Percentiles rank a stretch among this genome's conserved stretches.
Evolutionary conservation across 2,329 filamentous ascomycete species (phyloP).

Genomic region (Fusarium nurragi): DNA sequence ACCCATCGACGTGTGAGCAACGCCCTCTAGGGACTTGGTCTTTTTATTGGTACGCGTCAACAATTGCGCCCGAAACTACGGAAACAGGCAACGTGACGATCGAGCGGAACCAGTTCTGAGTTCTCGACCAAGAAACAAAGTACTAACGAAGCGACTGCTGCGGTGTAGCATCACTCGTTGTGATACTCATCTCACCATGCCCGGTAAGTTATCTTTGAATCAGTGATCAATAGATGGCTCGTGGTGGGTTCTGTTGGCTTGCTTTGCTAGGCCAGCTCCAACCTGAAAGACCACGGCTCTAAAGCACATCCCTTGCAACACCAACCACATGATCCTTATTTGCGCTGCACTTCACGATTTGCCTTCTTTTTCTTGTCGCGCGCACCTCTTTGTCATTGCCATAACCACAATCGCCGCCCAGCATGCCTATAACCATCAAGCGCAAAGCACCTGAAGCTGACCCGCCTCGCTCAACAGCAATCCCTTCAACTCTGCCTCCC

Average conservation of each 20-base stretch:
- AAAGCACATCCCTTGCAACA: conserved; percentile 31
- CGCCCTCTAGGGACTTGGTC: neutral
- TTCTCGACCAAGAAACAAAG: neutral
- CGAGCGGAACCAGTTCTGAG: neutral
- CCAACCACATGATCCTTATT: conserved; percentile 8
- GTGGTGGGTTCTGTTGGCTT: conserved; percentile 34
- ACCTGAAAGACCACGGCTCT: conserved; percentile 19
- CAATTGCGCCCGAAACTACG: conserved; percentile 6
- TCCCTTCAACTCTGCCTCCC: conserved; percentile 75
- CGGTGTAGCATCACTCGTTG: neutral
- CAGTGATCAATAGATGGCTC: conserved; percentile 2
- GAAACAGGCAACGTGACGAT: neutral
- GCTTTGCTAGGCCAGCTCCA: conserved; percentile 15
- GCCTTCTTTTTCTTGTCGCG: conserved; percentile 7
- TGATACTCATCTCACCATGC: conserved; percentile 24
- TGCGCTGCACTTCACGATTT: neutral
- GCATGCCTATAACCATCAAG: conserved; percentile 50
- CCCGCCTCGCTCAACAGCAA: conserved; percentile 51
- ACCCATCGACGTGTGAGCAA: neutral
- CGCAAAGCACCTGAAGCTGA: conserved; percentile 52
- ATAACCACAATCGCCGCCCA: conserved; percentile 16
- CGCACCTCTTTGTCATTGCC: conserved; percentile 9
- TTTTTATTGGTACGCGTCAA: conserved; percentile 13
- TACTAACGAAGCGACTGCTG: neutral
- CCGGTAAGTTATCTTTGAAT: conserved; percentile 29